Evolutionary conservation across 1,284 basidiomycete species (phyloP).

Genomic region (Pascua sp.): DNA sequence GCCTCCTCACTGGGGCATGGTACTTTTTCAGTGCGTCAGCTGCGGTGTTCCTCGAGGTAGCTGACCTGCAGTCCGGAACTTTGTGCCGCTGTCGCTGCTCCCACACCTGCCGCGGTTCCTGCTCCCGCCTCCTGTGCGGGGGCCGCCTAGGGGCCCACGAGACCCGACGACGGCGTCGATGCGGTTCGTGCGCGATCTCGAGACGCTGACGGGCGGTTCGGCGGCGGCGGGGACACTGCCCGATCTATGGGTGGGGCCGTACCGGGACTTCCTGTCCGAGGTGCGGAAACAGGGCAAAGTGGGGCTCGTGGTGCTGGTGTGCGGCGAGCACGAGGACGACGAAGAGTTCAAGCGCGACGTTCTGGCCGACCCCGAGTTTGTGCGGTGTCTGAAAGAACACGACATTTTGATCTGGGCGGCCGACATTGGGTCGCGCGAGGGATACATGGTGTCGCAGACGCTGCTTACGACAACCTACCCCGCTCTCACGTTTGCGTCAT

Average conservation of each 20-base stretch:
- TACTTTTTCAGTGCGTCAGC: conserved; percentile 44
- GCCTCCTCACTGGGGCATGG: conserved; percentile 43
- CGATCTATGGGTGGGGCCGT: conserved; percentile 75
- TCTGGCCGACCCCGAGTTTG: conserved; percentile 67
- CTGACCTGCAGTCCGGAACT: conserved; percentile 36
- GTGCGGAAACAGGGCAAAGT: conserved; percentile 71
- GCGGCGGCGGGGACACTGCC: conserved; percentile 54
- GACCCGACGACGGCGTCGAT: conserved; percentile 36
- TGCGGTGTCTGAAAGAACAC: conserved; percentile 64
- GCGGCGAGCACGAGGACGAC: conserved; percentile 84
- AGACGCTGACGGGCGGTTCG: conserved; percentile 34
- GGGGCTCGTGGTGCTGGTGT: conserved; percentile 78
- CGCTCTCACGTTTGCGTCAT: conserved; percentile 81
- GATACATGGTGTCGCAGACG: conserved; percentile 80
- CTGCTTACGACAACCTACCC: conserved; percentile 86
- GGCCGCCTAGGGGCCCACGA: conserved; percentile 21
- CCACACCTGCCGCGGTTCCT: conserved; percentile 44
- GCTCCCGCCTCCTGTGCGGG: conserved; percentile 33
- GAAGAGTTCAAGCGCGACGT: conserved; percentile 81
- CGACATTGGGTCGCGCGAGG: conserved; percentile 72
- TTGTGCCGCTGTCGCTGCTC: conserved; percentile 43
- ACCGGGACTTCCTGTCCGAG: conserved; percentile 69
- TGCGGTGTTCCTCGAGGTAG: background rate
- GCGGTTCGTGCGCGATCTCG: conserved; percentile 40
- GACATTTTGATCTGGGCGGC: conserved; percentile 80